phyloP scores from a whole-genome alignment of 768 basidiomycete genomes.

The Mrakia frigida region DNA sequence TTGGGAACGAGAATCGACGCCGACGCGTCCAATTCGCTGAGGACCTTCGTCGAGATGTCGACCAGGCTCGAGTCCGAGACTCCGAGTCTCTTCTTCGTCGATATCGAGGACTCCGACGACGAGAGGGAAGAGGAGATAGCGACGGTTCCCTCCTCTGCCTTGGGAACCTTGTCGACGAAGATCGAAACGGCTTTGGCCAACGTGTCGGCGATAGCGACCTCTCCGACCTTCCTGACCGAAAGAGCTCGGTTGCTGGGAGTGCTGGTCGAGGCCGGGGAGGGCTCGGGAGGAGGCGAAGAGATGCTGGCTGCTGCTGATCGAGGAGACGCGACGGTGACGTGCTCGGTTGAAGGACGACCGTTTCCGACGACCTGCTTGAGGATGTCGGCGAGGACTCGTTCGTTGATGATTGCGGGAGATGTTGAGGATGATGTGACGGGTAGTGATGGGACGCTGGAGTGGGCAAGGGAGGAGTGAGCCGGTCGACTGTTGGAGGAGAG shows the following conservation, averaged over 20 bases:
- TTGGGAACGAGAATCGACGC: background rate
- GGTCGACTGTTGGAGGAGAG: background rate
- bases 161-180: background rate
- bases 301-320: background rate
- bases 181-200: background rate
- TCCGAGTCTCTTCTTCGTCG: no score
- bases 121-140: background rate
- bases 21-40: conserved; percentile 2
- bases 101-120: background rate
- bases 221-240: background rate
- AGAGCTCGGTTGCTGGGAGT: background rate
- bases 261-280: background rate
- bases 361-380: background rate
- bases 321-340: background rate
- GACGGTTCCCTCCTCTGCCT: background rate
- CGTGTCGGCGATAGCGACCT: background rate
- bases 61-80: background rate
- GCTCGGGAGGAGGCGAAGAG: background rate
- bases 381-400: background rate
- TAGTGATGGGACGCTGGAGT: background rate
- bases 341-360: background rate
- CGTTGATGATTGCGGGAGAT: background rate
- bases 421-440: background rate
- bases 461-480: background rate
- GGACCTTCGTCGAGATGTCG: background rate